Evolutionary conservation across 306 rosid genomes (phyloP), one percentile per base, ranked within the genome.

Genomic region (Mimosa bimucronata): DNA sequence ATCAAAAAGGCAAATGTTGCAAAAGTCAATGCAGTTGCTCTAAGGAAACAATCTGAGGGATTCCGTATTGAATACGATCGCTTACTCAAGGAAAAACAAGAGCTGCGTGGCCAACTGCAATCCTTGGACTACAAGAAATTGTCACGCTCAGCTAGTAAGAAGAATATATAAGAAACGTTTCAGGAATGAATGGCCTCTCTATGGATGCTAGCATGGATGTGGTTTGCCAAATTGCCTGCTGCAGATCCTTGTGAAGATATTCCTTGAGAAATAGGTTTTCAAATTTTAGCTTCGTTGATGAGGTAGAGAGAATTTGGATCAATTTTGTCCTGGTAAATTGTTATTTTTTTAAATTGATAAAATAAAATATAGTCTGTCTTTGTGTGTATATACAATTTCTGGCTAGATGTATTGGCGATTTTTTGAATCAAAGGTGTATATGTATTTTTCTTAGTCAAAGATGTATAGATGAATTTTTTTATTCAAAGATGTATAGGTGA

Each of bases 1-100:
- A 48, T 80, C 12, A 92, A 95, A 82, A 96, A 80, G 16, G 83
- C 84, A n/a, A 78, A 70, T 69, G 83, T 68, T 71, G 87, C 98
- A 68, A 96, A 91, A 74, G 92, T 90, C 79, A 93, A 78, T 85
- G 80, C 87, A 40, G 81, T 75, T 78, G 97, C 99, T 41, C 81
- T 95, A 65, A 89, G 97, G 66, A 95, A 95, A 83, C 99, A 95
- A 81, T 90, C 97, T 14, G 99, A 93, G 81, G 98, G 98, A 14
- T 90, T 95, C 80, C 92, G 91, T 67, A 91, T 91, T 9, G 99
- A 93, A 86, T 95, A 93, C 58, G 98, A 92, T 37, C 98, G 98
- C 71, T 83, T 95, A 73, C 93, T 90, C 40, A 92, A 87, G 88
- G 99, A 95, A 88, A 95, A 95, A 73, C 93, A 93, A 83, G 85